phyloP scores from a whole-genome alignment of 345 rosid species.

The Erodium maritimum region DNA sequence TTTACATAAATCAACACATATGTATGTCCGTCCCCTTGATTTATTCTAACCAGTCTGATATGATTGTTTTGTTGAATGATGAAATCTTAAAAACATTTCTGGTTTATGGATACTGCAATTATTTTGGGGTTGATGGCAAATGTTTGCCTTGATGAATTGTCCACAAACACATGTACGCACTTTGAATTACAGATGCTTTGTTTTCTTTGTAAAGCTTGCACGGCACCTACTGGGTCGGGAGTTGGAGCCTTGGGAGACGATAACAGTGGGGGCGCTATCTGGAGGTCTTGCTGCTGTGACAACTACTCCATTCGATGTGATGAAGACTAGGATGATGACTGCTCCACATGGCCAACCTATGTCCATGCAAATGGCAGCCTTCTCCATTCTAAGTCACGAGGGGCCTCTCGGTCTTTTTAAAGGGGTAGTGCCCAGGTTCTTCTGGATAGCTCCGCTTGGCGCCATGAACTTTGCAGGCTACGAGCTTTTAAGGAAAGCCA shows the following conservation, averaged over 20 bases:
- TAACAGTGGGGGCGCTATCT: conserved; percentile 77
- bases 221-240: conserved; percentile 65
- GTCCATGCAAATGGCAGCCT: conserved; percentile 64
- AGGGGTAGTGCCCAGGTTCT: conserved; percentile 89
- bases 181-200: no score
- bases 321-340: conserved; percentile 99
- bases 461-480: conserved; percentile 99
- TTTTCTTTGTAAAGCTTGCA: conserved; percentile 39
- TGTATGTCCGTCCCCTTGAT: neutral
- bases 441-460: conserved; percentile 99
- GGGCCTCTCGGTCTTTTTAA: conserved; percentile 92
- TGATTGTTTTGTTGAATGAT: neutral
- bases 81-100: no score
- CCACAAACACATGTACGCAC: no score
- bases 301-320: conserved; percentile 93
- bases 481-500: conserved; percentile 79
- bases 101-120: no score
- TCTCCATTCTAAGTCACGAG: conserved; percentile 71
- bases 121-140: no score
- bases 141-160: no score
- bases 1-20: neutral
- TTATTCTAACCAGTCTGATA: neutral
- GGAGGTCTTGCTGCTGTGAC: conserved; percentile 88
- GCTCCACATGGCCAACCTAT: conserved; percentile 66
- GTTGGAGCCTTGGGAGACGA: conserved; percentile 87